phyloP scores from a whole-genome alignment of 139 green algal species.

The Micractinium sp. region DNA sequence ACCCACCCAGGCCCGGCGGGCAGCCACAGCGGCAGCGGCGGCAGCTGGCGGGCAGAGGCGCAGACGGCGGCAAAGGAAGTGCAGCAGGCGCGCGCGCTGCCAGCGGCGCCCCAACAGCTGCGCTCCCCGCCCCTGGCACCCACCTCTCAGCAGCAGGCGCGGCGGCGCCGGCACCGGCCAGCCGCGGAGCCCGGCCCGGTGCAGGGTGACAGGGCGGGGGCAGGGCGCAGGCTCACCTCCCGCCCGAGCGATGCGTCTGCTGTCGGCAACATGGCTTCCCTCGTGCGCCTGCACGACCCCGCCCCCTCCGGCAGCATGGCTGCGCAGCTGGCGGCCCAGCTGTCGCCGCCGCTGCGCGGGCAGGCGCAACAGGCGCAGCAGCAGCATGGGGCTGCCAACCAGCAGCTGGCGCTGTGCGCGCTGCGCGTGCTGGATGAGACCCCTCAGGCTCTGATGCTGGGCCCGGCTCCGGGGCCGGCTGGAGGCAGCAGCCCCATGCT shows the following conservation, averaged over 20 bases:
- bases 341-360: not conserved
- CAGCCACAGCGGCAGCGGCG: not conserved
- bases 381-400: not conserved
- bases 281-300: too few relatives aligned
- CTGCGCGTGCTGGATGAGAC: not conserved
- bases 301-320: not conserved
- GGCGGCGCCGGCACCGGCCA: not conserved
- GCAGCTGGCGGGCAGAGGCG: not conserved
- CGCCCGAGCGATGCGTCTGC: too few relatives aligned
- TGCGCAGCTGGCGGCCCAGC: not conserved
- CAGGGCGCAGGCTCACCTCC: too few relatives aligned
- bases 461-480: not conserved
- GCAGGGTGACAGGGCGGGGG: not conserved
- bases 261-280: too few relatives aligned
- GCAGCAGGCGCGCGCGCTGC: too few relatives aligned
- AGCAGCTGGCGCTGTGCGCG: slow-evolving; percentile 11
- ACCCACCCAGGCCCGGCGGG: not conserved
- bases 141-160: not conserved
- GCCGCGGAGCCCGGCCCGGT: not conserved
- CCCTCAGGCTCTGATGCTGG: not conserved
- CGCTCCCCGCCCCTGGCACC: too few relatives aligned
- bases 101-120: too few relatives aligned
- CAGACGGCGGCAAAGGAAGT: too few relatives aligned
- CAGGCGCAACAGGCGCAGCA: not conserved
- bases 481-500: slow-evolving; percentile 2